These are phyloP conservation scores for Raphanus sativus DNA, from an alignment of 345 rosid genomes.

Conservation along the genomic window DNA sequence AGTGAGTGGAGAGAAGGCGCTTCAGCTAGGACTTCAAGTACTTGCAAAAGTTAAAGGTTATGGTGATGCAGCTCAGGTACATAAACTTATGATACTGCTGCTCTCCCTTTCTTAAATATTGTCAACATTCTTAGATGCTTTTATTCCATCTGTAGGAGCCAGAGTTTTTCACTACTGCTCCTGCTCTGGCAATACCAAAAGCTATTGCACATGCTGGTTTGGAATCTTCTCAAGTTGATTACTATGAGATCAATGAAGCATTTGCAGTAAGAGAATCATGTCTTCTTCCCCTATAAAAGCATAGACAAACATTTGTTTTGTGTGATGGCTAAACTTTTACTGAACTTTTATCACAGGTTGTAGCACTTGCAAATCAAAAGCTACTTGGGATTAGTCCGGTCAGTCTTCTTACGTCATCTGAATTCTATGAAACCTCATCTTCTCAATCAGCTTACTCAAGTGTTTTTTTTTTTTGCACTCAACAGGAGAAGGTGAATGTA, in stretches of 20 bases:
- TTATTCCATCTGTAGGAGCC: slow-evolving; percentile 61
- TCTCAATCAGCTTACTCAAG: background rate
- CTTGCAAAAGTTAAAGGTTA: slow-evolving; percentile 80
- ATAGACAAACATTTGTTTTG: background rate
- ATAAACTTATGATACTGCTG: background rate
- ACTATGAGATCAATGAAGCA: slow-evolving; percentile 96
- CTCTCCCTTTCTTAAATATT: background rate
- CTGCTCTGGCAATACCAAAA: slow-evolving; percentile 92
- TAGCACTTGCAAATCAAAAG: slow-evolving; percentile 88
- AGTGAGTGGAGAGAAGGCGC: slow-evolving; percentile 85
- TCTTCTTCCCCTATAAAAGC: background rate
- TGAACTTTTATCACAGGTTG: slow-evolving; percentile 54
- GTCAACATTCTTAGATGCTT: background rate
- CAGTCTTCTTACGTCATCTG: slow-evolving; percentile 27
- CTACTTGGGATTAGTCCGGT: slow-evolving; percentile 78
- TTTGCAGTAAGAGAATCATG: slow-evolving; percentile 66
- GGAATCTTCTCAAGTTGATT: slow-evolving; percentile 85
- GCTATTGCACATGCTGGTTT: slow-evolving; percentile 79
- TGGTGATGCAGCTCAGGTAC: slow-evolving; percentile 98
- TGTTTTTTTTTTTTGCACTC: background rate
- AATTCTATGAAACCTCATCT: slow-evolving; percentile 7
- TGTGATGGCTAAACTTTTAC: background rate
- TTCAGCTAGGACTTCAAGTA: slow-evolving; percentile 76
- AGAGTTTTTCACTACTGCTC: slow-evolving; percentile 93
- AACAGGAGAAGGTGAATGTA: slow-evolving; percentile 81